Conservation (phyloP, 768 basidiomycete genomes). For the Boletellus emodensis region DNA sequence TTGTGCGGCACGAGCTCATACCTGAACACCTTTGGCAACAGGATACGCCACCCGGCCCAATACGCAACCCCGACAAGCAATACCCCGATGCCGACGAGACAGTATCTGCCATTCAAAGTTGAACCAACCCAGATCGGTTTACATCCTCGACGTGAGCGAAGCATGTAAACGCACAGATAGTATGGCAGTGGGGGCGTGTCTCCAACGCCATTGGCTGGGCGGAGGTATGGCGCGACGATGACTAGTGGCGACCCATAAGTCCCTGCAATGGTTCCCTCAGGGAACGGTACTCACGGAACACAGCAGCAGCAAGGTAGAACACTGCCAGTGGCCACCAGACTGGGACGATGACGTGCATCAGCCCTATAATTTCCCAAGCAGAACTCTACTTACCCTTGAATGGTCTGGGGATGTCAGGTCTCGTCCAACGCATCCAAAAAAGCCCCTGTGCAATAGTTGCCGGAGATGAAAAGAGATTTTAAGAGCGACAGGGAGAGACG, state of each 20-base stretch:
- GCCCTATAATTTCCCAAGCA: too few species aligned
- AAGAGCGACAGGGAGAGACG: slow-evolving; percentile 23
- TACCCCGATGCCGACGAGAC: slow-evolving; percentile 49
- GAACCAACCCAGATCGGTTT: slow-evolving; percentile 28
- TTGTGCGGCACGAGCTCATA: slow-evolving; percentile 47
- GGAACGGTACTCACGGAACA: slow-evolving; percentile 41
- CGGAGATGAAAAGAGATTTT: slow-evolving; percentile 19
- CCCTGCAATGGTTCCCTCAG: slow-evolving; percentile 19
- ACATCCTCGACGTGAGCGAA: slow-evolving; percentile 20
- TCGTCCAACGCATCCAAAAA: slow-evolving; percentile 53
- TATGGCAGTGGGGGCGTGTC: slow-evolving; percentile 61
- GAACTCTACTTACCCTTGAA: slow-evolving; percentile 42
- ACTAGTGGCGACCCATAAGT: slow-evolving; percentile 30
- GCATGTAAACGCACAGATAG: slow-evolving; percentile 37
- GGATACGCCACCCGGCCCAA: slow-evolving; percentile 52
- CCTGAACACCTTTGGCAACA: slow-evolving; percentile 46
- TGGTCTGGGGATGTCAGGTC: slow-evolving; percentile 45
- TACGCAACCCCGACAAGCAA: slow-evolving; percentile 45
- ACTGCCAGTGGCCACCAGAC: slow-evolving; percentile 55
- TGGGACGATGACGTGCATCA: slow-evolving; percentile 6
- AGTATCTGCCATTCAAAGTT: slow-evolving; percentile 36
- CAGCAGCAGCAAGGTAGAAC: slow-evolving; percentile 50
- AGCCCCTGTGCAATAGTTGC: slow-evolving; percentile 37
- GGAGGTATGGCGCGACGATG: slow-evolving; percentile 52
- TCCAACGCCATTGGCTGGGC: slow-evolving; percentile 49